Evolutionary conservation across 2,329 filamentous ascomycete species (phyloP), one percentile per base, ranked within the genome.

Genomic region (Penicillium capsulatum): DNA sequence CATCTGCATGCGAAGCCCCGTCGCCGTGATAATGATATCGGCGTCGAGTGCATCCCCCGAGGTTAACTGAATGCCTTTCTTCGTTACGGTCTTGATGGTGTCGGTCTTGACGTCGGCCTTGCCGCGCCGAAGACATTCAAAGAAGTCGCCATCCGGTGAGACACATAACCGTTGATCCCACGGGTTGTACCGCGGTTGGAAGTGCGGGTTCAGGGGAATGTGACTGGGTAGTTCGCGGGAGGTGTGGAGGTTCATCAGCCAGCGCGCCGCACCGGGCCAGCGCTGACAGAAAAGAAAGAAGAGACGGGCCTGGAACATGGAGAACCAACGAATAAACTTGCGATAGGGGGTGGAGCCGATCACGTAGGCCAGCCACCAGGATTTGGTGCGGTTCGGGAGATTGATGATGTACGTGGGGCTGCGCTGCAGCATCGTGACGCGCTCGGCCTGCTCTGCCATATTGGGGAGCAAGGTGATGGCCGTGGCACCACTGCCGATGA

Each of bases 371-470:
- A 56, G 39, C 38, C 40, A 53, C 36, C 31, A 52, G 30, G 19
- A 47, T 27, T 7, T 32, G 34, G 34, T 41, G n/a, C 41, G 36
- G 31, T 72, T 69, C 0, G 74, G 65, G 1, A 79, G 51, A n/a
- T 75, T 68, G 31, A 84, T 51, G 39, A 90, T 73, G 54, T 86
- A 90, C 0, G 75, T 76, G 0, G 88, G 88, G 31, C 81, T 87
- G 40, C 88, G 79, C 65, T 94, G 87, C 2, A 94, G 73, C 78
- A 91, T 87, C 1, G 85, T 91, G 17, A 89, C 80, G 10, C 77
- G 74, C 4, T 65, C 66, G 4, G 84, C 85, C 27, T 74, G 77
- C 30, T 83, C 67, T 1, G 80, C 78, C 31, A 94, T 65, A 32
- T 73, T 76, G 0, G 87, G 88, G 3, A 94, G 61, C 1, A 94